Conservation (phyloP, 1,284 basidiomycete species). For the Uromyces viciae-fabae region DNA sequence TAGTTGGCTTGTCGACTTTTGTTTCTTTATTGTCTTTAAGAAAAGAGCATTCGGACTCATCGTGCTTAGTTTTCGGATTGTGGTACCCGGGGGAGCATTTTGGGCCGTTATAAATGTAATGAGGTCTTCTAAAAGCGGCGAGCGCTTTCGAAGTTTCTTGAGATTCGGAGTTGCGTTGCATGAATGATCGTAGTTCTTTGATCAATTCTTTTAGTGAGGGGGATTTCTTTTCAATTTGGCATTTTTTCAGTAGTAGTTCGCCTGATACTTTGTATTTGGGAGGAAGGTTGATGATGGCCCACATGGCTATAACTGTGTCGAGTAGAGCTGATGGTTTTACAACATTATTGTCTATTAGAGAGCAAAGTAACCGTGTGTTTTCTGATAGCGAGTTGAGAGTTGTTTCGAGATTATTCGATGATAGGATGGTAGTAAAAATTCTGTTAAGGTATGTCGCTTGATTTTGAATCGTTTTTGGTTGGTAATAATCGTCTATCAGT, state of each 20-base stretch:
- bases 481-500: background rate
- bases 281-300: background rate
- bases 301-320: background rate
- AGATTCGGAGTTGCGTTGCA: background rate
- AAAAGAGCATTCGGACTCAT: background rate
- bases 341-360: background rate
- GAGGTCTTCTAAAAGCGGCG: background rate
- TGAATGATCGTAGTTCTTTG: background rate
- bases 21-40: background rate
- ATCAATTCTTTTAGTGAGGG: background rate
- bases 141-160: background rate
- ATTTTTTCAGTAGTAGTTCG: background rate
- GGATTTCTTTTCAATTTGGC: background rate
- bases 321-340: background rate
- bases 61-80: background rate
- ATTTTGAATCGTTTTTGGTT: conserved; percentile 10
- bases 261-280: background rate
- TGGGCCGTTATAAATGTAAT: background rate
- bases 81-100: background rate
- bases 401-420: background rate
- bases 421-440: background rate
- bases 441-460: background rate
- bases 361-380: background rate
- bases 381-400: background rate
- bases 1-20: background rate